Evolutionary conservation across 2,329 filamentous ascomycete species (phyloP).

Genomic region (Phyllosticta paracitricarpa): DNA sequence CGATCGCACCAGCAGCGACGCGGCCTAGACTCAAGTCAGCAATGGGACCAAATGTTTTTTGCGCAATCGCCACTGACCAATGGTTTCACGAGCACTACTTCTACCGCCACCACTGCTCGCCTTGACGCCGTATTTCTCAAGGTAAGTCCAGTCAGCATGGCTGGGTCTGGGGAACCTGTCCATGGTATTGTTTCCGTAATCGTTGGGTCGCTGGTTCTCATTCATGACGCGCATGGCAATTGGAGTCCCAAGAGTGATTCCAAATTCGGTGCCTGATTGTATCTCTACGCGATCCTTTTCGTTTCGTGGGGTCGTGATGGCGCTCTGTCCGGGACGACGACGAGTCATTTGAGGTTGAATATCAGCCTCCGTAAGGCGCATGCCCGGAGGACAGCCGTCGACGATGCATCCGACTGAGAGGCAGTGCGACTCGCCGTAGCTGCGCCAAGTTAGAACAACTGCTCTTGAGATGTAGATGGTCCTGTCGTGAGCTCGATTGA

Average conservation of each 20-base stretch:
- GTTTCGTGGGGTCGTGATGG: constrained; percentile 82
- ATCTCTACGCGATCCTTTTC: constrained; percentile 90
- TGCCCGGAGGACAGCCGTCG: constrained; percentile 81
- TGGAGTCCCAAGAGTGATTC: constrained; percentile 80
- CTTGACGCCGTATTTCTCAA: constrained; percentile 94
- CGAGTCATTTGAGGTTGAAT: constrained; percentile 94
- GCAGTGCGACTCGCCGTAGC: constrained; percentile 82
- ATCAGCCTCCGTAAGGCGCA: constrained; percentile 73
- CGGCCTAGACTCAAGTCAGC: constrained; percentile 42
- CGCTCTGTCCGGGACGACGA: constrained; percentile 77
- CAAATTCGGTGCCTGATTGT: constrained; percentile 85
- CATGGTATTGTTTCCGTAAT: constrained; percentile 86
- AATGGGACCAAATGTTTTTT: background rate
- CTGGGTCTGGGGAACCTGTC: constrained; percentile 82
- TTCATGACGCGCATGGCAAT: constrained; percentile 83
- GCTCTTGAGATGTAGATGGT: background rate
- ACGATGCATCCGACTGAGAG: constrained; percentile 90
- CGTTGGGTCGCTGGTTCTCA: constrained; percentile 83
- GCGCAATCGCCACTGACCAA: constrained; percentile 43
- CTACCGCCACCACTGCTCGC: constrained; percentile 83
- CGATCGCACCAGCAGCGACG: constrained; percentile 84
- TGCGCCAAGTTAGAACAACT: constrained; percentile 20
- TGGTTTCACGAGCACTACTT: constrained; percentile 88
- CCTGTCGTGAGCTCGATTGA: background rate
- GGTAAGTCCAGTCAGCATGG: constrained; percentile 94